A percentile compares a stretch with the other conserved stretches of the same genome.
Evolutionary conservation across 257 asterid genomes (phyloP).

Genomic region (Plantago major): DNA sequence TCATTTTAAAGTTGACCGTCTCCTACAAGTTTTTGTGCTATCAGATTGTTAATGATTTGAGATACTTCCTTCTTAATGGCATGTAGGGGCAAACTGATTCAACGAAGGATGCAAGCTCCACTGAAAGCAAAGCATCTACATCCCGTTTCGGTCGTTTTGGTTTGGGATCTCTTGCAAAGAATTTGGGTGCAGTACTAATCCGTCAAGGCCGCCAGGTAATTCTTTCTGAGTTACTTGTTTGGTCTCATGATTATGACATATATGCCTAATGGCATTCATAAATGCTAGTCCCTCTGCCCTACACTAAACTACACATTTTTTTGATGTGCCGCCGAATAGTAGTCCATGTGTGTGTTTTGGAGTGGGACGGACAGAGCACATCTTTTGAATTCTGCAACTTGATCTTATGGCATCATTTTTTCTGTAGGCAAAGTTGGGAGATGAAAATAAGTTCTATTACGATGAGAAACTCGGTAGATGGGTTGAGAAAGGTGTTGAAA

Average conservation of each 20-base stretch:
- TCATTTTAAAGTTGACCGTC: no score
- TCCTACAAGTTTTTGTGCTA: no score
- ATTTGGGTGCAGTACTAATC: slow-evolving; percentile 55
- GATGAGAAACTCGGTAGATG: slow-evolving; percentile 91
- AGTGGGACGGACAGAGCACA: no score
- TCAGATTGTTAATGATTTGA: slow-evolving; percentile 2
- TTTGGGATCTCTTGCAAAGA: slow-evolving; percentile 60
- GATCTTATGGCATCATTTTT: slow-evolving; percentile 8
- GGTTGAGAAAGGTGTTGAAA: slow-evolving; percentile 92
- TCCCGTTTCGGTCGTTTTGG: slow-evolving; percentile 69
- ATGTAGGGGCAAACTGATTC: slow-evolving; percentile 59
- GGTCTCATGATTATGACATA: background rate
- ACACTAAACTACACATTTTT: no score
- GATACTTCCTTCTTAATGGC: slow-evolving; percentile 13
- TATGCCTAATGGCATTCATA: background rate
- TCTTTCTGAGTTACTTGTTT: slow-evolving; percentile 1
- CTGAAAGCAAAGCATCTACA: slow-evolving; percentile 43
- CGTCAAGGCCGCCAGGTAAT: slow-evolving; percentile 53
- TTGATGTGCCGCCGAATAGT: no score
- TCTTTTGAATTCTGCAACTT: background rate
- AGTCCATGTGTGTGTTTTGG: no score
- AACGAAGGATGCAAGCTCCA: slow-evolving; percentile 55
- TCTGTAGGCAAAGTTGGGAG: slow-evolving; percentile 90
- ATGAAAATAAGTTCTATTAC: slow-evolving; percentile 73
- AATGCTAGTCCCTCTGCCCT: background rate